Evolutionary conservation across 2,329 filamentous ascomycete species (phyloP).

Genomic region (Septoria linicola): DNA sequence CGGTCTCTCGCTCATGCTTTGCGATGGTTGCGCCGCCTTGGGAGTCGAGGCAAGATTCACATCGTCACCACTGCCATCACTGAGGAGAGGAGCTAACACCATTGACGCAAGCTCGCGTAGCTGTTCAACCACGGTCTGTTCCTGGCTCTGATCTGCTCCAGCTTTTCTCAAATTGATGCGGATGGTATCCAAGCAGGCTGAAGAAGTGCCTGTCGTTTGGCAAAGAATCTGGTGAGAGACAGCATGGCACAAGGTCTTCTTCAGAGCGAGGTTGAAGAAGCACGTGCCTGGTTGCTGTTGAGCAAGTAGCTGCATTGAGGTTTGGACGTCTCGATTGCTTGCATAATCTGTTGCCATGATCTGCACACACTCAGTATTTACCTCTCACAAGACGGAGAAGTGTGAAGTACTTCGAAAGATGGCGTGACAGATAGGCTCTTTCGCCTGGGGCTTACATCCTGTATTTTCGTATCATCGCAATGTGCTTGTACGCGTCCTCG

Average conservation of each 20-base stretch:
- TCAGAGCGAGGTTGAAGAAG: background rate
- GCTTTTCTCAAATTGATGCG: background rate
- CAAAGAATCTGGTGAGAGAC: background rate
- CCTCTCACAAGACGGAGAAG: too few species aligned
- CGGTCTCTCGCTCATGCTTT: too few species aligned
- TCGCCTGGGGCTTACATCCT: background rate
- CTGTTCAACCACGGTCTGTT: background rate
- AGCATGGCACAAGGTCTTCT: background rate
- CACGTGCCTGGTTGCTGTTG: background rate
- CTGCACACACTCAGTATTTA: background rate
- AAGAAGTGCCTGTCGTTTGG: background rate
- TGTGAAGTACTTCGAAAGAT: background rate
- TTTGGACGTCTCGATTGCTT: constrained; percentile 1
- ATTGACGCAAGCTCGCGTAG: background rate
- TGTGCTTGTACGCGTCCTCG: background rate
- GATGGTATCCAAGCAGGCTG: background rate
- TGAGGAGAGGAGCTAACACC: background rate
- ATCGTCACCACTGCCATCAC: background rate
- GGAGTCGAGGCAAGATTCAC: too few species aligned
- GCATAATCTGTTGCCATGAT: background rate
- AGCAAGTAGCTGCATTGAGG: constrained; percentile 1
- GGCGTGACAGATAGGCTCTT: background rate
- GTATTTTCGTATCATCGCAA: background rate
- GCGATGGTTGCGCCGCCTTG: too few species aligned
- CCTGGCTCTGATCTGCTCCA: background rate